Base-by-base conservation (phyloP, 108 stramenopile genomes). In the Chaetoceros muelleri region DNA sequence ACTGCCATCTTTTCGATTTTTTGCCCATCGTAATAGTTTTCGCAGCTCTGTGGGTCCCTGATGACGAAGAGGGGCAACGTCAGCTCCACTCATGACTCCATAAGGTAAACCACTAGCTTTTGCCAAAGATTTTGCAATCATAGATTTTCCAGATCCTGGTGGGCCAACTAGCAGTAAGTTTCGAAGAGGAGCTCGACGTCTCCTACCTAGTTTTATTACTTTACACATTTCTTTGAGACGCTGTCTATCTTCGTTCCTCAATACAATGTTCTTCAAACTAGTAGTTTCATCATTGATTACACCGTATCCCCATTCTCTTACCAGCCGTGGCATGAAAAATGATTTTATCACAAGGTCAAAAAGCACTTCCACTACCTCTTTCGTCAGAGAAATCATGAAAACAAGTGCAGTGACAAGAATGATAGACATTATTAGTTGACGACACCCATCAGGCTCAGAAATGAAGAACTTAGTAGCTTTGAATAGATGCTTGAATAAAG, bases 1-100 rank as follows among this genome's bases (percentile, higher is more conserved):
- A 17, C 86, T 72, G 44, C 89, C 92, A 45, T 70, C 50, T 18
- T 56, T 61, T 29, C 71, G 55, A 16, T 57, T 73, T 34, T 77
- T 66, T 25, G 87, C 83, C 89, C 89, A 94, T 40, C 78, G 69
- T 18, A 94, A 71, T 22, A 91, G 72, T 58, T 81, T 68, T 57
- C 88, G 79, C 50, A 94, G 55, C 62, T 94, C 93, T 30, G 79
- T 78, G 8, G 93, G 85, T n/a, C 85, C 93, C 28, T 85, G 74
- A 31, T 51, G 59, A 17, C 82, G 84, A 56, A 85, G 52, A 2
- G 84, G 82, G 17, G 65, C 85, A 1, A 86, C 62, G 61, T 94
- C 93, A 13, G 85, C 84, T 30, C 93, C 93, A 30, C 79, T 85
- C 76, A 91, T 81, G 45, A 94, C 55, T 0, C 89, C 93, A 53